Conservation (phyloP, 805 yeast genomes). For the Candida caryicola region DNA sequence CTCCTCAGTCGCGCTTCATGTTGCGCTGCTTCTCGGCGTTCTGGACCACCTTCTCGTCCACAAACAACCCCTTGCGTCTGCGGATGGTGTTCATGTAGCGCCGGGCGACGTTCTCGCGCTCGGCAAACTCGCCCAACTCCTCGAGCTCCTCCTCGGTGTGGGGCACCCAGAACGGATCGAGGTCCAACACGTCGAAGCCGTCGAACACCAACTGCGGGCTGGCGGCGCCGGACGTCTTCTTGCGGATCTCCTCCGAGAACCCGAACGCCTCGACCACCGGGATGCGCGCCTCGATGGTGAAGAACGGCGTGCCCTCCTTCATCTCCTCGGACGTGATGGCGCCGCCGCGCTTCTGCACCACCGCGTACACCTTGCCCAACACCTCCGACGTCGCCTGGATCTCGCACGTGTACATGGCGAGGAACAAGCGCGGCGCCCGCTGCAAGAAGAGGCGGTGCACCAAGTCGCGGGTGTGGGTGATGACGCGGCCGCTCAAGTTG, state of each 20-base stretch:
- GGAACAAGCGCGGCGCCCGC: slow-evolving; percentile 85
- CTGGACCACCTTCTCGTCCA: slow-evolving; percentile 85
- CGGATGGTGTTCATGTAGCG: slow-evolving; percentile 80
- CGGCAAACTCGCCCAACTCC: slow-evolving; percentile 89
- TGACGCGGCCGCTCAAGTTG: slow-evolving; percentile 66
- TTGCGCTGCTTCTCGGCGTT: slow-evolving; percentile 95
- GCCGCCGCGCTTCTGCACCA: slow-evolving; percentile 86
- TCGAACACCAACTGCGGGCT: slow-evolving; percentile 90
- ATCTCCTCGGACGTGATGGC: slow-evolving; percentile 84
- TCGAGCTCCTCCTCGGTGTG: slow-evolving; percentile 95
- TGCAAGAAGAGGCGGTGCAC: slow-evolving; percentile 69
- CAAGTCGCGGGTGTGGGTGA: slow-evolving; percentile 67
- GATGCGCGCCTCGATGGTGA: slow-evolving; percentile 75
- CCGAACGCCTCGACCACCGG: slow-evolving; percentile 98
- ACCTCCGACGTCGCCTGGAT: slow-evolving; percentile 95
- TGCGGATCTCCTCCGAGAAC: slow-evolving; percentile 90
- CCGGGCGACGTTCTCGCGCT: slow-evolving; percentile 86
- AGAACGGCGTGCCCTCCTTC: slow-evolving; percentile 98
- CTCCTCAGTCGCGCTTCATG: slow-evolving; percentile 58
- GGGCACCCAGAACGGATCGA: slow-evolving; percentile 99
- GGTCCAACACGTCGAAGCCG: slow-evolving; percentile 82
- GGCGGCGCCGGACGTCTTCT: slow-evolving; percentile 94
- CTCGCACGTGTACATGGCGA: slow-evolving; percentile 93
- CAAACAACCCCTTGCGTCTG: slow-evolving; percentile 81
- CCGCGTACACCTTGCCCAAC: slow-evolving; percentile 91